Percentiles rank a stretch among this genome's conserved stretches.
phyloP scores from a whole-genome alignment of 805 yeast genomes.

The Lipomyces lipofer region DNA sequence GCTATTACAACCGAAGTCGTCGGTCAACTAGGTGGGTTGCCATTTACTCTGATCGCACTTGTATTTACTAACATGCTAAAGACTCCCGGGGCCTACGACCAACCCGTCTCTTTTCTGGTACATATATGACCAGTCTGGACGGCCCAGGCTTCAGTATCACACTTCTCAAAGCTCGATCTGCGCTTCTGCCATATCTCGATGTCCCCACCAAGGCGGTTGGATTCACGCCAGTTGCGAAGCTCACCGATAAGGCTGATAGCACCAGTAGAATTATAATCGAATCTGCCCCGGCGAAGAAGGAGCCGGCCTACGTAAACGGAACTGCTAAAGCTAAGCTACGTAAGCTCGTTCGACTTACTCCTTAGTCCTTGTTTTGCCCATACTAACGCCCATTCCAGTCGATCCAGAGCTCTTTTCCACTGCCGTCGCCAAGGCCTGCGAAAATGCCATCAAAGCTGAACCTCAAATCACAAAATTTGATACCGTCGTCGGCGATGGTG shows the following conservation, averaged over 20 bases:
- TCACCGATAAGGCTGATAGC: constrained; percentile 34
- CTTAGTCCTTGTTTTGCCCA: background rate
- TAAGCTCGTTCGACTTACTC: constrained; percentile 5
- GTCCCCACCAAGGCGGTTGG: constrained; percentile 77
- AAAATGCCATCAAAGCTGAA: constrained; percentile 60
- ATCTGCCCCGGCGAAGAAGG: constrained; percentile 28
- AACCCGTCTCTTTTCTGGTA: constrained; percentile 66
- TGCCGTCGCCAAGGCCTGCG: constrained; percentile 52
- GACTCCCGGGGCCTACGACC: constrained; percentile 55
- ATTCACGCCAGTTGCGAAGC: constrained; percentile 54
- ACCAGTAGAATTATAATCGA: constrained; percentile 26
- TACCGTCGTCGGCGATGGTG: constrained; percentile 93
- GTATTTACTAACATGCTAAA: too few relatives aligned
- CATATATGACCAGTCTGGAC: constrained; percentile 84
- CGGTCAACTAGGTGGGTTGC: constrained; percentile 20
- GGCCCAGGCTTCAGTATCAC: constrained; percentile 92
- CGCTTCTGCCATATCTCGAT: constrained; percentile 62
- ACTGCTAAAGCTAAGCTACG: constrained; percentile 13
- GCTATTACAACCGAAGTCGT: constrained; percentile 61
- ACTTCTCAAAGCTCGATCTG: constrained; percentile 64
- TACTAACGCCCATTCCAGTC: constrained; percentile 11
- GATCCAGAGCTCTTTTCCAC: constrained; percentile 38
- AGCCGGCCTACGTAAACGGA: constrained; percentile 34
- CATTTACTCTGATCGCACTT: too few relatives aligned
- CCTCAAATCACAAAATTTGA: constrained; percentile 83